Evolutionary conservation across 2,329 filamentous ascomycete genomes (phyloP).

Genomic region (Magnaporthiopsis poae): DNA sequence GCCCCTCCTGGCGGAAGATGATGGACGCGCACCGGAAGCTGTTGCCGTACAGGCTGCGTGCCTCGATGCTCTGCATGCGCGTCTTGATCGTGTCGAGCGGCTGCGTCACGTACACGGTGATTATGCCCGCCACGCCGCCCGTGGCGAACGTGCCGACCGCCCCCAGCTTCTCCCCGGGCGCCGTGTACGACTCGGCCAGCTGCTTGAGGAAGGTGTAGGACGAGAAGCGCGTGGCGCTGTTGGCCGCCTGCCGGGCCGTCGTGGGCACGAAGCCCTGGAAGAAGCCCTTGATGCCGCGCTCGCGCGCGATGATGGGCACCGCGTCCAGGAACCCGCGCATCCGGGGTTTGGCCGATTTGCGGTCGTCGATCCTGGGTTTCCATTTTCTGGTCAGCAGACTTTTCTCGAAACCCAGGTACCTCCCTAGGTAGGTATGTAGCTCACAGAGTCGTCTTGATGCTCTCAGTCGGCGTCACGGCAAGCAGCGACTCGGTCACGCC

Average conservation of each 20-base stretch:
- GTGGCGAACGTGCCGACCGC: conserved; percentile 80
- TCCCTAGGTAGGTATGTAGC: no score
- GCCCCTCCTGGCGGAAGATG: conserved; percentile 81
- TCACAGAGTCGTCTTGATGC: conserved; percentile 90
- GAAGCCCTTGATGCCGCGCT: conserved; percentile 82
- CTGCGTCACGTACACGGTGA: conserved; percentile 74
- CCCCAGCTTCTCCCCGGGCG: conserved; percentile 89
- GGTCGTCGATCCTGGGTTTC: conserved; percentile 70
- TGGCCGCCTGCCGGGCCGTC: conserved; percentile 86
- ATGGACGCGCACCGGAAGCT: conserved; percentile 70
- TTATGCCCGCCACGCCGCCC: conserved; percentile 76
- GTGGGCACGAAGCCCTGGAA: conserved; percentile 96
- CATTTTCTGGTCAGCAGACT: no score
- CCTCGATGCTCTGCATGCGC: conserved; percentile 92
- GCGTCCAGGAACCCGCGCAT: conserved; percentile 90
- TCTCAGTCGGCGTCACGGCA: conserved; percentile 93
- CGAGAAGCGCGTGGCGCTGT: conserved; percentile 83
- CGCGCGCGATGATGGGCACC: conserved; percentile 72
- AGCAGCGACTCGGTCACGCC: conserved; percentile 88
- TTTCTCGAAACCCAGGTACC: no score
- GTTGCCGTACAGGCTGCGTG: conserved; percentile 71
- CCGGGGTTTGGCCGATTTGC: conserved; percentile 73
- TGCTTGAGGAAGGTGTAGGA: conserved; percentile 87
- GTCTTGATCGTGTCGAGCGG: conserved; percentile 92
- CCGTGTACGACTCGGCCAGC: conserved; percentile 80